Evolutionary conservation across 495 filamentous ascomycete species (phyloP).

Genomic region (Neurospora tetraspora): DNA sequence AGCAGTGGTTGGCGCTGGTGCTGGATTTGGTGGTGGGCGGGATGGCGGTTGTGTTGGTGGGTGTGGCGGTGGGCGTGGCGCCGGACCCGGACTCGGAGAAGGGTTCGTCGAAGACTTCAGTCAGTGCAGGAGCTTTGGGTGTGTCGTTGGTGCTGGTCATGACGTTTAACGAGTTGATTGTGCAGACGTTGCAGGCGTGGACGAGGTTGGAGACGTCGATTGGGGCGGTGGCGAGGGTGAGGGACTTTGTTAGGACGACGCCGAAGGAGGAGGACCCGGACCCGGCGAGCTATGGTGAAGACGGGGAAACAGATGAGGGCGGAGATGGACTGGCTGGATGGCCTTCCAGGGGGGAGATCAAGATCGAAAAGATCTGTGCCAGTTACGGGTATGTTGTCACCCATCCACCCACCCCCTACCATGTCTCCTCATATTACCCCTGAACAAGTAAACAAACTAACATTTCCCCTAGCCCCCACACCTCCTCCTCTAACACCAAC

Average conservation of each 20-base stretch:
- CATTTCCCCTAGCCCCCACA: background rate
- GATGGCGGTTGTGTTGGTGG: conserved; percentile 33
- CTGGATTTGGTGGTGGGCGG: conserved; percentile 36
- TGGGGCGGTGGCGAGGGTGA: conserved; percentile 38
- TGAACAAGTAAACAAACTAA: background rate
- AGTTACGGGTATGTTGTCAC: conserved; percentile 11
- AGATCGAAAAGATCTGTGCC: conserved; percentile 15
- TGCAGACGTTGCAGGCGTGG: conserved; percentile 20
- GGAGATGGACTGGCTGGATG: conserved; percentile 16
- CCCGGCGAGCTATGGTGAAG: background rate
- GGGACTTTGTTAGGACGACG: conserved; percentile 23
- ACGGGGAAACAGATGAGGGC: background rate
- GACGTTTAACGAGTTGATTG: conserved; percentile 14
- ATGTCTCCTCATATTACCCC: background rate
- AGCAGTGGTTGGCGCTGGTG: conserved; percentile 42
- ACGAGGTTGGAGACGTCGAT: conserved; percentile 42
- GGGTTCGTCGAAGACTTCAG: background rate
- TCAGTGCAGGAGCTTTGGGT: background rate
- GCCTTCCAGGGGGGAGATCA: conserved; percentile 14
- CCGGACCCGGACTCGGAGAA: background rate
- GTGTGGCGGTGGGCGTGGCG: conserved; percentile 17
- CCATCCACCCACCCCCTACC: background rate
- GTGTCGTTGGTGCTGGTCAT: conserved; percentile 14
- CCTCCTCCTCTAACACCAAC: background rate
- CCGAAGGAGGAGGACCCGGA: background rate